Percentiles rank a stretch among this genome's conserved stretches.
phyloP scores from a whole-genome alignment of 2,329 filamentous ascomycete species.

The Nigrospora osmanthi region DNA sequence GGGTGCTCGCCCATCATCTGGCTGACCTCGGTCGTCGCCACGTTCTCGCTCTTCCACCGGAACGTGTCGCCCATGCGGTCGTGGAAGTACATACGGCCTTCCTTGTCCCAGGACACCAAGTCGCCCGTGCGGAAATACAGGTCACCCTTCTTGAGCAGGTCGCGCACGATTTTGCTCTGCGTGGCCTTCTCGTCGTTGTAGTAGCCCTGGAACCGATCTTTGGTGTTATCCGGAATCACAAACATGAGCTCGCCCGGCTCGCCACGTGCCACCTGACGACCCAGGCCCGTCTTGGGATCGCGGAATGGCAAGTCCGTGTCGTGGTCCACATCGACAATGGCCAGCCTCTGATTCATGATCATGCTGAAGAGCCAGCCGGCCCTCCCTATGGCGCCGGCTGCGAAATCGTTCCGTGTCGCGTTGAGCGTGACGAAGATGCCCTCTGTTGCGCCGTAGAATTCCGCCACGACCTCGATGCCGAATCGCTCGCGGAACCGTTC shows the following conservation, averaged over 20 bases:
- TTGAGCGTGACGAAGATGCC: slow-evolving; percentile 66
- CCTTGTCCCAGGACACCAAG: slow-evolving; percentile 59
- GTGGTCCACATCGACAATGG: slow-evolving; percentile 64
- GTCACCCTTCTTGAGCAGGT: slow-evolving; percentile 69
- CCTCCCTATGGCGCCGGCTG: slow-evolving; percentile 71
- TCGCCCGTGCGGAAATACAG: slow-evolving; percentile 83
- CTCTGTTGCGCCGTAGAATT: slow-evolving; percentile 78
- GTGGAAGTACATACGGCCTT: slow-evolving; percentile 71
- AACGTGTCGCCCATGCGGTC: slow-evolving; percentile 76
- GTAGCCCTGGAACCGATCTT: slow-evolving; percentile 71
- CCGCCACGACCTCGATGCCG: slow-evolving; percentile 62
- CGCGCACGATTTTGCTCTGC: slow-evolving; percentile 62
- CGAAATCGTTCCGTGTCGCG: slow-evolving; percentile 61
- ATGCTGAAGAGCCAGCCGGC: slow-evolving; percentile 54
- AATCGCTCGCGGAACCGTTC: slow-evolving; percentile 76
- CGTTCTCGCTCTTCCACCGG: slow-evolving; percentile 78
- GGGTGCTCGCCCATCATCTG: slow-evolving; percentile 62
- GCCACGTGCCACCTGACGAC: slow-evolving; percentile 47
- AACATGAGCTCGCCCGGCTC: slow-evolving; percentile 71
- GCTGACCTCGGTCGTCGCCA: slow-evolving; percentile 76
- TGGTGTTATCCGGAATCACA: slow-evolving; percentile 54
- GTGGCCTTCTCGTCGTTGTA: slow-evolving; percentile 67
- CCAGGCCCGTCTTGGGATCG: slow-evolving; percentile 62
- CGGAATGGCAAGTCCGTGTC: slow-evolving; percentile 61
- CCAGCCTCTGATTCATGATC: slow-evolving; percentile 40